These are phyloP conservation scores for Fusarium verticillioides DNA, from an alignment of 2,329 filamentous ascomycete species.

Conservation along the genomic window DNA sequence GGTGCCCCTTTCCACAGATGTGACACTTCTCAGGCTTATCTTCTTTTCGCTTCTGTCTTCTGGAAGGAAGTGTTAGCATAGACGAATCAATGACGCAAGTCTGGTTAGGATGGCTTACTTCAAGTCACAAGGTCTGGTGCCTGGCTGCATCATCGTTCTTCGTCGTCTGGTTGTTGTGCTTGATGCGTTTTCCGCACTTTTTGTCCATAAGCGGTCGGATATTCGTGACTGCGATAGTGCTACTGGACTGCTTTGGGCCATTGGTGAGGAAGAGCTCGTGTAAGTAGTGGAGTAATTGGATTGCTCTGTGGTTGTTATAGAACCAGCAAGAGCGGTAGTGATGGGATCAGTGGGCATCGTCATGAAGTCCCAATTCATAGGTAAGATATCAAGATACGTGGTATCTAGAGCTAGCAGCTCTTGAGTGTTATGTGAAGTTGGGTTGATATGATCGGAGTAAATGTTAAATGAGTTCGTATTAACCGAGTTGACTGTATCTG, in stretches of 20 bases:
- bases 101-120: background rate
- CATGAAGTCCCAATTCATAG: background rate
- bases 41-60: conserved; percentile 7
- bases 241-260: background rate
- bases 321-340: background rate
- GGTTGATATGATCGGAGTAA: background rate
- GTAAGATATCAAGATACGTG: background rate
- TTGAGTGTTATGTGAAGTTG: background rate
- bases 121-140: conserved; percentile 18
- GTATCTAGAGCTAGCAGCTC: background rate
- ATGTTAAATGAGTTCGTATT: background rate
- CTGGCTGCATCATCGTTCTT: background rate
- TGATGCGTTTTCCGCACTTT: background rate
- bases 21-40: conserved; percentile 10
- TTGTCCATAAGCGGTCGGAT: background rate
- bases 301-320: background rate
- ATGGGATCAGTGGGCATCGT: background rate
- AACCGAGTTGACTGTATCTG: background rate
- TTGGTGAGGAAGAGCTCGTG: background rate
- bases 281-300: background rate
- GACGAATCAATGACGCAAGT: rapidly evolving
- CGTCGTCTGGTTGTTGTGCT: background rate
- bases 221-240: background rate
- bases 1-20: conserved; percentile 11
- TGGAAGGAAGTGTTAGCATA: background rate